Conservation (phyloP, 2,329 filamentous ascomycete species). For the Neodidymelliopsis sp. region DNA sequence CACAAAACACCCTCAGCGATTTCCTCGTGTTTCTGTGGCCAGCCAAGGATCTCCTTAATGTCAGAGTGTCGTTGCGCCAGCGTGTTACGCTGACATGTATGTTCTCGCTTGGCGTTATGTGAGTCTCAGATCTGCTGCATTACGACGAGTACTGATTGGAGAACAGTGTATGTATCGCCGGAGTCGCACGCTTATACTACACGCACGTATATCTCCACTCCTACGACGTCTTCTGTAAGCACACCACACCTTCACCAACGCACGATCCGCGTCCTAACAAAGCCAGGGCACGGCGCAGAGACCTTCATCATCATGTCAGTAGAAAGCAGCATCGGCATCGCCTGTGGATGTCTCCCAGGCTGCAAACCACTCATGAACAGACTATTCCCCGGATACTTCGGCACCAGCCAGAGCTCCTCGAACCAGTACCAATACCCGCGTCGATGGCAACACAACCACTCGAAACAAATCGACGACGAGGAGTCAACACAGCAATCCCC, state of each 20-base stretch:
- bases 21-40: constrained; percentile 46
- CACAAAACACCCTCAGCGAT: constrained; percentile 40
- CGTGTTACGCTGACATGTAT: constrained; percentile 39
- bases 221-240: constrained; percentile 39
- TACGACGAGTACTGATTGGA: constrained; percentile 10
- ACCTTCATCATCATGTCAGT: constrained; percentile 38
- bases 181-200: constrained; percentile 41
- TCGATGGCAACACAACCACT: constrained; percentile 11
- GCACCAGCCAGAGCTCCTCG: constrained; percentile 11
- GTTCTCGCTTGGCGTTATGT: constrained; percentile 43
- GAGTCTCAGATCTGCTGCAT: background rate
- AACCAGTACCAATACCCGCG: constrained; percentile 10
- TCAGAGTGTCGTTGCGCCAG: constrained; percentile 38
- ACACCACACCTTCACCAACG: accelerated
- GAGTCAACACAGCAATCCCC: constrained; percentile 1
- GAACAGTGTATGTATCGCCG: constrained; percentile 46
- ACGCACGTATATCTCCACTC: constrained; percentile 34
- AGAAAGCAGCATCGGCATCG: constrained; percentile 40
- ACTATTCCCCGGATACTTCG: constrained; percentile 38
- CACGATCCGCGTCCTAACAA: background rate
- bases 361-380: constrained; percentile 42
- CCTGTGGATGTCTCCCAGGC: constrained; percentile 42
- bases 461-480: constrained; percentile 9
- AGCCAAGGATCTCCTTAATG: constrained; percentile 33
- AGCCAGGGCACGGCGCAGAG: constrained; percentile 34